These are phyloP conservation scores for Neurospora hispaniola DNA, from an alignment of 495 filamentous ascomycete species.

Conservation along the genomic window DNA sequence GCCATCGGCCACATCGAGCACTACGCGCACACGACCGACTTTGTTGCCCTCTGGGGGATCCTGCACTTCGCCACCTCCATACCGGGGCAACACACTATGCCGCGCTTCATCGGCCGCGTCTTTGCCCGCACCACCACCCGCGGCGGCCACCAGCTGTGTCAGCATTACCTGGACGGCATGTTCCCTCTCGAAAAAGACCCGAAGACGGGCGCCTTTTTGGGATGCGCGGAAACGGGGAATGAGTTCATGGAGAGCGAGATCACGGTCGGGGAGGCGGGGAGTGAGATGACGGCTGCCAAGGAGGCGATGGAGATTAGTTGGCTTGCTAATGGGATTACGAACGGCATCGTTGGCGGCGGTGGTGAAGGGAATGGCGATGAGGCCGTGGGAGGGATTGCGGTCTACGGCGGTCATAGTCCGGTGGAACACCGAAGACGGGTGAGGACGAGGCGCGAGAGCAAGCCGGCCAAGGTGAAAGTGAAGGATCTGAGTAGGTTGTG, in stretches of 20 bases:
- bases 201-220: constrained; percentile 18
- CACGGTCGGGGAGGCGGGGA: constrained; percentile 26
- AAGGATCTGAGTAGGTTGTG: constrained; percentile 65
- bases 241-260: constrained; percentile 50
- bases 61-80: constrained; percentile 50
- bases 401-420: constrained; percentile 19
- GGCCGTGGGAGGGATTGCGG: constrained; percentile 20
- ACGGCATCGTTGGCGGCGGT: constrained; percentile 1
- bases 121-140: constrained; percentile 51
- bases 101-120: constrained; percentile 64
- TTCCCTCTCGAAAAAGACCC: constrained; percentile 44
- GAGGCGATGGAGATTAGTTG: constrained; percentile 30
- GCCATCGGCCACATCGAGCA: constrained; percentile 72
- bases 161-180: constrained; percentile 78
- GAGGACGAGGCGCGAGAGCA: constrained; percentile 1
- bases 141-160: constrained; percentile 63
- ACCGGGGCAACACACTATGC: constrained; percentile 24
- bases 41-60: constrained; percentile 67
- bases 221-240: constrained; percentile 25
- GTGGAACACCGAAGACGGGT: constrained; percentile 6
- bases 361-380: constrained; percentile 9
- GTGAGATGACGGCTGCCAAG: constrained; percentile 24
- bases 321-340: constrained; percentile 11
- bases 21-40: constrained; percentile 68
- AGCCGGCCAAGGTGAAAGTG: constrained; percentile 36